Conservation (phyloP, 2,329 filamentous ascomycete species). For the Colletotrichum gloeosporioides region DNA sequence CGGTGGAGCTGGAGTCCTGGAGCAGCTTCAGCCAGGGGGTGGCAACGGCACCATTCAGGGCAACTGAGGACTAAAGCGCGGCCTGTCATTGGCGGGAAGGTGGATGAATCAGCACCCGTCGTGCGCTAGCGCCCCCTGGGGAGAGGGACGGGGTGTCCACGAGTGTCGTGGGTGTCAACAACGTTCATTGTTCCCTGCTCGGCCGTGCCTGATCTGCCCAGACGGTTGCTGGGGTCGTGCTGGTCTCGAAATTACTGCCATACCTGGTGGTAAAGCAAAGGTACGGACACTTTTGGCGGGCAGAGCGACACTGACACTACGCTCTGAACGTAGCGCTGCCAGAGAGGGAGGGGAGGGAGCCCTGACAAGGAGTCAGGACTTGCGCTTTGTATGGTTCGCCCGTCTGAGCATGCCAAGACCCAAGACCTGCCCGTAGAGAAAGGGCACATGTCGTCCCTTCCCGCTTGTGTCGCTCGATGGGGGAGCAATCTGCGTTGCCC, state of each 20-base stretch:
- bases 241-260: constrained; percentile 7
- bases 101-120: neutral
- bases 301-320: neutral
- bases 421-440: neutral
- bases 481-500: neutral
- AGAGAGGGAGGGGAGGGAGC: neutral
- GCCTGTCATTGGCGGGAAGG: neutral
- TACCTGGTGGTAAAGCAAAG: neutral
- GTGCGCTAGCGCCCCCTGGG: neutral
- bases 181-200: neutral
- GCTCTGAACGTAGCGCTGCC: neutral
- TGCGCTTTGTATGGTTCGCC: neutral
- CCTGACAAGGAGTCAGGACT: neutral
- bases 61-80: neutral
- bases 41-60: neutral
- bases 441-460: neutral
- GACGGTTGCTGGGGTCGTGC: constrained; percentile 8
- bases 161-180: neutral
- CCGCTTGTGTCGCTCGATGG: neutral
- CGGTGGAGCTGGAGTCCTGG: neutral
- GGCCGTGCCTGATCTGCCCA: constrained; percentile 16
- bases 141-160: neutral
- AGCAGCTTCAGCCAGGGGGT: neutral
- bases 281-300: neutral
- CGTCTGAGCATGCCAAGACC: neutral